A percentile compares a stretch with the other conserved stretches of the same genome.
These are phyloP conservation scores for Suillus bovinus DNA, from an alignment of 768 basidiomycete genomes.

Conservation along the genomic window DNA sequence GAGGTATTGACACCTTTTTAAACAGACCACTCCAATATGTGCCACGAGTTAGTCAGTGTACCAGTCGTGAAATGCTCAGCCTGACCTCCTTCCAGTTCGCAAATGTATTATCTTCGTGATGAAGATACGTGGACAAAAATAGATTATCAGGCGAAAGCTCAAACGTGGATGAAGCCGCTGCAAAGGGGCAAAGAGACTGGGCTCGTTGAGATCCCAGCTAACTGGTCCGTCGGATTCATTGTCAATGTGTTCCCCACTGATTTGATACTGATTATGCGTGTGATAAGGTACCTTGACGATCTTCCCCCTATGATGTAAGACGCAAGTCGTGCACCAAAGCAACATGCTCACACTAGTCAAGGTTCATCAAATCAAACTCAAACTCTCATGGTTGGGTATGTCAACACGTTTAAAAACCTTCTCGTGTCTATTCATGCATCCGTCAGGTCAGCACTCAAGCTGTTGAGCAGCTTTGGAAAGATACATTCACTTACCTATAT, in stretches of 20 bases:
- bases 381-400: slow-evolving; percentile 75
- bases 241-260: neutral
- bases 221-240: slow-evolving; percentile 47
- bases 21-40: slow-evolving; percentile 60
- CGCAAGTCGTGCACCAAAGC: neutral
- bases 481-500: slow-evolving; percentile 69
- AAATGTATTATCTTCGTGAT: slow-evolving; percentile 68
- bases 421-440: neutral
- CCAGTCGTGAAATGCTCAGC: neutral
- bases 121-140: slow-evolving; percentile 76
- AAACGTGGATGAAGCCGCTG: slow-evolving; percentile 77
- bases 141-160: slow-evolving; percentile 56
- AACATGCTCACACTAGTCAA: slow-evolving; percentile 20
- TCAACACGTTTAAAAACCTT: neutral
- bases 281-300: slow-evolving; percentile 67
- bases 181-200: slow-evolving; percentile 63
- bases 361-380: slow-evolving; percentile 67
- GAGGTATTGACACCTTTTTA: slow-evolving; percentile 11
- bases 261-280: neutral
- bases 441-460: slow-evolving; percentile 61
- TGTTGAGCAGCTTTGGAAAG: slow-evolving; percentile 76
- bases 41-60: slow-evolving; percentile 42
- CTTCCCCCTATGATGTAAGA: slow-evolving; percentile 71
- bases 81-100: slow-evolving; percentile 38
- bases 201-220: slow-evolving; percentile 63